A percentile compares a stretch with the other conserved stretches of the same genome.
phyloP scores from a whole-genome alignment of 331 rosid genomes.

The Spiraea crenata region DNA sequence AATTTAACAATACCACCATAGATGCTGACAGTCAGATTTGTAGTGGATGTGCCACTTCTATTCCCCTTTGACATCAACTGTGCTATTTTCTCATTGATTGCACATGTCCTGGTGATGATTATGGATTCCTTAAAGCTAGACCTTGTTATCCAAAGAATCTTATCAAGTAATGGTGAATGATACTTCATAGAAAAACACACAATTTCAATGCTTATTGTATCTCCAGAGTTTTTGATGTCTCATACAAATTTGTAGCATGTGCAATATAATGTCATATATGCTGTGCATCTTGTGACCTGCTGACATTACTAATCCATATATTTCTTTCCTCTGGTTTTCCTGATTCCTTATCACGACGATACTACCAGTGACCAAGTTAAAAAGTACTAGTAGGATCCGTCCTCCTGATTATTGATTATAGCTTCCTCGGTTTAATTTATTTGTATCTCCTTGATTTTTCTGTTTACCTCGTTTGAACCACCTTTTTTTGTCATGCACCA shows the following conservation, averaged over 20 bases:
- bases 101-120: conserved; percentile 8
- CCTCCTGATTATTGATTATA: not conserved
- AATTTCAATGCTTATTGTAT: not conserved
- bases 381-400: too few relatives aligned
- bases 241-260: not conserved
- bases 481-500: too few relatives aligned
- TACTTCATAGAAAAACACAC: not conserved
- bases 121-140: not conserved
- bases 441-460: not conserved
- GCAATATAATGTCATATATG: not conserved
- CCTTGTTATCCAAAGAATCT: not conserved
- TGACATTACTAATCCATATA: too few relatives aligned
- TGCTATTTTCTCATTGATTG: not conserved
- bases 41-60: not conserved
- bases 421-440: not conserved
- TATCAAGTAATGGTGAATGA: not conserved
- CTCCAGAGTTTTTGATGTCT: not conserved
- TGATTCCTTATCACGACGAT: too few relatives aligned
- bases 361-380: too few relatives aligned
- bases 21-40: not conserved
- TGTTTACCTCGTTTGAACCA: not conserved
- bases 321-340: too few relatives aligned
- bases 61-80: not conserved
- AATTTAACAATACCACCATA: not conserved
- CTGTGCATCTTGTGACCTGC: not conserved